Percentiles rank a stretch among this genome's conserved stretches.
Conservation (phyloP, 1,284 basidiomycete genomes). For the Sanguinoderma infundibulare region DNA sequence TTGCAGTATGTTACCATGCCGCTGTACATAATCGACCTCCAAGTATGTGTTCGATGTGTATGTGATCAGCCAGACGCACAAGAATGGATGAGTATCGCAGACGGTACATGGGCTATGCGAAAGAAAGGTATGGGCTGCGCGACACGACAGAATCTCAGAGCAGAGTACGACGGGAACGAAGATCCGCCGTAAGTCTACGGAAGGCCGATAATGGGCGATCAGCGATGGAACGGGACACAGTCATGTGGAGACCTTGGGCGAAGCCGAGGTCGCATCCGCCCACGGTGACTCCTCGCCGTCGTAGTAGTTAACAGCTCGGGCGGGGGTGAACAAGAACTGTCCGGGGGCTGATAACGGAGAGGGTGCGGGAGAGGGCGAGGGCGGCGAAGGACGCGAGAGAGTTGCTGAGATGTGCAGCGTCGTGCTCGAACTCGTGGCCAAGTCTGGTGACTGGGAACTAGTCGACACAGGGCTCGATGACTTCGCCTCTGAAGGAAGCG, state of each 20-base stretch:
- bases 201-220: not conserved
- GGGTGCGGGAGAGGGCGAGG: slow-evolving; percentile 20
- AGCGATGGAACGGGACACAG: not conserved
- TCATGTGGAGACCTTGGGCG: slow-evolving; percentile 7
- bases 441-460: not conserved
- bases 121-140: not conserved
- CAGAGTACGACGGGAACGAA: not conserved
- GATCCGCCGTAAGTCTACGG: not conserved
- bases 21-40: slow-evolving; percentile 26
- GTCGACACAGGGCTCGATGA: not conserved
- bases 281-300: slow-evolving; percentile 36
- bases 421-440: not conserved
- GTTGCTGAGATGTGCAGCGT: slow-evolving; percentile 5
- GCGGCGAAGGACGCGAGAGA: slow-evolving; percentile 4
- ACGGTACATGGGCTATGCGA: slow-evolving; percentile 3
- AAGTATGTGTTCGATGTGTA: slow-evolving; percentile 17
- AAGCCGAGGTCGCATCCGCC: slow-evolving; percentile 31
- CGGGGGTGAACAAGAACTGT: slow-evolving; percentile 24
- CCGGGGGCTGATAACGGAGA: slow-evolving; percentile 27
- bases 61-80: not conserved
- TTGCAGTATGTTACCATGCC: slow-evolving; percentile 25
- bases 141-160: not conserved
- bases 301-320: slow-evolving; percentile 30
- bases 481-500: not conserved
- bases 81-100: slow-evolving; percentile 6